phyloP scores from a whole-genome alignment of 1,139 yeast species.

The Debaryomyces psychrophilus region DNA sequence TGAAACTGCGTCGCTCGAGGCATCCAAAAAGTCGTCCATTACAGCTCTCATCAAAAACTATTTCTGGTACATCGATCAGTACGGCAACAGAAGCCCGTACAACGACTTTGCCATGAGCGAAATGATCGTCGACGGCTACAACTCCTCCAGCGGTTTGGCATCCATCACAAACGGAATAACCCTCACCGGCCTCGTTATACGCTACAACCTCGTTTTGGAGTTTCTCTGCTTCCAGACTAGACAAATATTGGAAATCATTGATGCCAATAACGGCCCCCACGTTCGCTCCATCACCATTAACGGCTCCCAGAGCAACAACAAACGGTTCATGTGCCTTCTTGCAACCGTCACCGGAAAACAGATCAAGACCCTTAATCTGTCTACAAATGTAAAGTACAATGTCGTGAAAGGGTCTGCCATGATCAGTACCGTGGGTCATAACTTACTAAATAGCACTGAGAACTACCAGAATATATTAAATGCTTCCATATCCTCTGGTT shows the following conservation, averaged over 20 bases:
- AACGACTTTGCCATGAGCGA: constrained; percentile 55
- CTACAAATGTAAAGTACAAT: constrained; percentile 23
- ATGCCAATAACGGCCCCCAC: constrained; percentile 15
- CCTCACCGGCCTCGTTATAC: constrained; percentile 31
- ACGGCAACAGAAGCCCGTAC: constrained; percentile 60
- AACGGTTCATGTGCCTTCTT: constrained; percentile 39
- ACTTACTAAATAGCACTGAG: background rate
- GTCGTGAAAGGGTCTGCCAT: constrained; percentile 45
- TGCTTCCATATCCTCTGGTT: background rate
- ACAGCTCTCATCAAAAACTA: constrained; percentile 37
- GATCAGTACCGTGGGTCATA: constrained; percentile 22
- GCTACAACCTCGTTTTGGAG: constrained; percentile 51
- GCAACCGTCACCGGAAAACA: constrained; percentile 25
- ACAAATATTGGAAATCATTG: constrained; percentile 38
- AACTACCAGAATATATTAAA: constrained; percentile 1
- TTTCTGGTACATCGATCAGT: constrained; percentile 56
- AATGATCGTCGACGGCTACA: constrained; percentile 47
- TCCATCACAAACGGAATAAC: constrained; percentile 13
- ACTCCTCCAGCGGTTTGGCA: constrained; percentile 27
- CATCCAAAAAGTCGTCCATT: constrained; percentile 22
- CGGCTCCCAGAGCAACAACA: constrained; percentile 57
- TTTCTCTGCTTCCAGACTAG: constrained; percentile 54
- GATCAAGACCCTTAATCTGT: constrained; percentile 21
- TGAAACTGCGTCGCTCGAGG: constrained; percentile 26
- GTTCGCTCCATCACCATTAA: constrained; percentile 39